Base-by-base conservation (phyloP, 140 eudicot genomes). In the Cichorium intybus region DNA sequence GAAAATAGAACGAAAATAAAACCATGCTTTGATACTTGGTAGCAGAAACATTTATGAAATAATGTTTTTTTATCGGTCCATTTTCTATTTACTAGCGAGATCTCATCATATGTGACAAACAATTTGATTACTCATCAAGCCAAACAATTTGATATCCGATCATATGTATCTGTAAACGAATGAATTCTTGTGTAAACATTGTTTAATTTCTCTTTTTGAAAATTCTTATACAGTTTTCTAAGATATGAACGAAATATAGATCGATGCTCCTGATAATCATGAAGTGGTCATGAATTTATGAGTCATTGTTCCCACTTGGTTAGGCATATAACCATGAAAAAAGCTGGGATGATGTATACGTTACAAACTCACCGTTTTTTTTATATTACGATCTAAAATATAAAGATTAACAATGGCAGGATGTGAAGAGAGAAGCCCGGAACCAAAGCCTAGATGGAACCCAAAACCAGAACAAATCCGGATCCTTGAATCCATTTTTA, bases 401-500 rank as follows among this genome's bases (percentile, higher is more conserved):
- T 14, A 47, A 27, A 27, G 11, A 29, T 65, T 65, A 21, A 47
- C 10, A 39, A 68, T 62, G 56, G 18, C 62, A 51, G 96, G 95
- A 68, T 64, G 82, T 68, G 96, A 88, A 24, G 98, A 92, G 72
- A 79, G 96, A 67, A 92, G 79, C 37, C 96, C 96, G 6, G 98
- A 92, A 66, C 98, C 98, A 2, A 92, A 92, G 72, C 98, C 98
- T 2, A 77, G 98, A 49, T 92, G 98, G 98, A 92, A 92, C 80
- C 98, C 98, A 11, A 85, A 88, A 68, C 96, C 96, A 3, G 98
- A 92, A 64, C 98, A 92, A 60, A 92, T 92, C 64, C 87, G 90
- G 37, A 92, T 92, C 60, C 95, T 92, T 0, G 98, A 92, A 75
- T 81, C 95, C 10, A 88, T 88, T 47, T 92, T 92, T 79, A 92